Evolutionary conservation across 2,329 filamentous ascomycete genomes (phyloP), one percentile per base, ranked within the genome.

Genomic region (Microdochium nivale): DNA sequence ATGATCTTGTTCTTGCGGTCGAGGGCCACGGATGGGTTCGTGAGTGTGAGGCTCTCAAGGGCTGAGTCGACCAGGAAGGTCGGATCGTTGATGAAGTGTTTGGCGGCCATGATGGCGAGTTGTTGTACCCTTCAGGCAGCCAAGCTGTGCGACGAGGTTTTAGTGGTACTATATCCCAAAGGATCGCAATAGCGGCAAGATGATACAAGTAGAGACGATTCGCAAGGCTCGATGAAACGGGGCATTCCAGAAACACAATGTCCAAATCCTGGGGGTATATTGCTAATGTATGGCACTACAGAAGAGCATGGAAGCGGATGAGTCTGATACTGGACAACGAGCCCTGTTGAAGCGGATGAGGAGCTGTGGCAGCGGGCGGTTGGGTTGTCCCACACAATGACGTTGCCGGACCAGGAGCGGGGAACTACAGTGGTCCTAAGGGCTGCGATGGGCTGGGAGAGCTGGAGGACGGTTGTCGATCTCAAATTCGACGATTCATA

Each of bases 81-180:
- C 43, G 90, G 83, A 66, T 95, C 87, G 67, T 90, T 84, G 75
- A 96, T 83, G 75, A 96, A 96, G 73, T 96, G 91, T 75, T 94
- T 95, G 54, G 76, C 65, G 30, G 81, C 81, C 73, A 76, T 75
- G 13, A 33, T 58, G 51, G 9, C 35, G n/a, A 30, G 11, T 44
- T 3, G 40, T 13, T 44, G 16, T 24, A 8, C 3, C 16, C 40
- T 19, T 21, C 7, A 23, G 13, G 40, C 3, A 24, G 19, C 9
- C 13, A n/a, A n/a, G n/a, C n/a, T n/a, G n/a, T n/a, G n/a, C n/a
- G n/a, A n/a, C n/a, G n/a, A n/a, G n/a, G n/a, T n/a, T n/a, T n/a
- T n/a, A n/a, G n/a, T n/a, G n/a, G n/a, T n/a, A n/a, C n/a, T n/a
- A n/a, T n/a, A n/a, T n/a, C n/a, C n/a, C n/a, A n/a, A n/a, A n/a